Evolutionary conservation across 1,284 basidiomycete genomes (phyloP), one percentile per base, ranked within the genome.

Genomic region (Bjerkandera adusta): DNA sequence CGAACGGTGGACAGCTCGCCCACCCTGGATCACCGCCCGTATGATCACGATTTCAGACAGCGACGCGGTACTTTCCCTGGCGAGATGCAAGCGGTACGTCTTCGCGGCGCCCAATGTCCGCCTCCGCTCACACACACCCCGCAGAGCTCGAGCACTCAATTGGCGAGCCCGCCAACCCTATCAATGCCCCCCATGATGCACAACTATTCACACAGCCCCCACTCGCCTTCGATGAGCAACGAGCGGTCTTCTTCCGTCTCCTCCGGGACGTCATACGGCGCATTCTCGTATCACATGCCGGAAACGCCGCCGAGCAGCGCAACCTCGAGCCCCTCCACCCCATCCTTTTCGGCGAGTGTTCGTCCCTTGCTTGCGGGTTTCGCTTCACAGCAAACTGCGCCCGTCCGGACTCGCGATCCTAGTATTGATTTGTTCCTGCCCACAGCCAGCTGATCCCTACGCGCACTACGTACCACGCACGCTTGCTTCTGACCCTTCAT

Each of bases 261-360:
- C 73, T 8, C 58, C 78, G 48, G 77, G 77, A 65, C 71, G 65
- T 66, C 81, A 7, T 75, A 77, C 45, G 68, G 72, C n/a, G n/a
- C n/a, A 6, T 67, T 78, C 36, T 66, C 74, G 15, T 79, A 82
- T 62, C 75, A 77, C 57, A 68, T 85, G 60, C 81, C 83, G 18
- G 77, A 79, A 59, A 83, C 83, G 8, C 82, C 84, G 4, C 81
- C 82, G 2, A 83, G 84, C 15, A 87, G 85, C 60, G 73, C 81
- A 24, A 81, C 81, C 12, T 85, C 83, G 33, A 86, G 81, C 56
- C 83, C 85, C 1, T 62, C 84, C 34, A 85, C 81, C 56, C 81
- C 85, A 2, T 62, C 83, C 26, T 88, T 87, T 72, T 88, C 86
- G 82, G 85, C 78, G 79, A 85, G 86, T 86, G 63, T 73, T 72